These are phyloP conservation scores for Atkinsonella hypoxylon DNA, from an alignment of 2,329 filamentous ascomycete species.

Conservation along the genomic window DNA sequence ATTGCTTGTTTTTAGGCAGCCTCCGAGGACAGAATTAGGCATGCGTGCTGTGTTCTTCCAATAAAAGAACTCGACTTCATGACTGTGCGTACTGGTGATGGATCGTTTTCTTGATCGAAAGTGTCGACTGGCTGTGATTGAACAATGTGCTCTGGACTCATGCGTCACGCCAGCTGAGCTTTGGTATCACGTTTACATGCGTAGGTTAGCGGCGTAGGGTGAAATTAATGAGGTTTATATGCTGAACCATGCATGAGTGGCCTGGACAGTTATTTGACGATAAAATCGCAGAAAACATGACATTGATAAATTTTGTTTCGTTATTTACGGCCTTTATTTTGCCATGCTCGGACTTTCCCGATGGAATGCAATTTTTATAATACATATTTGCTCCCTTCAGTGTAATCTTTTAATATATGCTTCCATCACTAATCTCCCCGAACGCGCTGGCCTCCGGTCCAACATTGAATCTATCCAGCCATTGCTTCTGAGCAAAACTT, in stretches of 20 bases:
- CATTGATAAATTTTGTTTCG: not conserved
- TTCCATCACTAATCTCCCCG: not conserved
- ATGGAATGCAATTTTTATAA: not conserved
- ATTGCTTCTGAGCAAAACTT: not conserved
- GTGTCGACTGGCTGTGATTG: not conserved
- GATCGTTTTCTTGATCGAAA: no score
- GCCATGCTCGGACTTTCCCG: not conserved
- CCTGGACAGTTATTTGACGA: no score
- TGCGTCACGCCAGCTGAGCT: no score
- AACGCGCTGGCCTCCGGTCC: not conserved
- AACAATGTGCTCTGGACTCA: not conserved
- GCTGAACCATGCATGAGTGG: no score
- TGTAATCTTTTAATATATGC: not conserved
- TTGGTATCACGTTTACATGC: no score
- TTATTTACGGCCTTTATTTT: not conserved
- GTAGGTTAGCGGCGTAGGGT: no score
- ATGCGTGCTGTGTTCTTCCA: constrained; percentile 28
- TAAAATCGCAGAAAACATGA: no score
- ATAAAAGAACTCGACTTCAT: constrained; percentile 23
- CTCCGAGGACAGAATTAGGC: constrained; percentile 24
- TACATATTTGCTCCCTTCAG: not conserved
- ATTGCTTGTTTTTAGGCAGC: constrained; percentile 24
- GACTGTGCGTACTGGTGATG: not conserved
- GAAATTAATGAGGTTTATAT: no score
- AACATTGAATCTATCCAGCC: not conserved